Evolutionary conservation across 2,329 filamentous ascomycete genomes (phyloP).

Genomic region (Diplodia mutila): DNA sequence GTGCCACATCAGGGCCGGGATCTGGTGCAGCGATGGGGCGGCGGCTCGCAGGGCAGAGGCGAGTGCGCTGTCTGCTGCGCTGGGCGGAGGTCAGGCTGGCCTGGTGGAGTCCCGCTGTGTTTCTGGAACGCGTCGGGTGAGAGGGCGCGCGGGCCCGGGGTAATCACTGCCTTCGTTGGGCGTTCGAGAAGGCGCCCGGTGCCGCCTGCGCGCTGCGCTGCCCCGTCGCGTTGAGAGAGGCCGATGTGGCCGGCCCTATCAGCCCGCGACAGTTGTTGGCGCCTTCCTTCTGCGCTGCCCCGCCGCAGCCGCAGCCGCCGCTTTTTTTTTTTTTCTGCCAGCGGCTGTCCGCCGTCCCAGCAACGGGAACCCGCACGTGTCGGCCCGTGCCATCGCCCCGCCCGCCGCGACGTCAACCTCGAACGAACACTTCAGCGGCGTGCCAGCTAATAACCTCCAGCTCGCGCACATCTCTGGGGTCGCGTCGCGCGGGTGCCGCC

Average conservation of each 20-base stretch:
- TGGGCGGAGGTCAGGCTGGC: conserved; percentile 12
- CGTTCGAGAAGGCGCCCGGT: conserved; percentile 13
- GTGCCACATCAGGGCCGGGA: conserved; percentile 16
- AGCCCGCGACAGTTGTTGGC: conserved; percentile 10
- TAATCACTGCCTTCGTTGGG: conserved; percentile 11
- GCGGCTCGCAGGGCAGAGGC: background rate
- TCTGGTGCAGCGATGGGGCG: background rate
- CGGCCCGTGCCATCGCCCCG: conserved; percentile 16
- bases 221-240: background rate
- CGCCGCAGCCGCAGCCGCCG: background rate
- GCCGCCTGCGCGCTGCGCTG: background rate
- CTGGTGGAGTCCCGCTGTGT: conserved; percentile 10
- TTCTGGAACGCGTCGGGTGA: conserved; percentile 19
- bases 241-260: conserved; percentile 2
- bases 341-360: background rate
- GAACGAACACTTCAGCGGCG: background rate
- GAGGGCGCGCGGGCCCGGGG: conserved; percentile 12
- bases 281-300: background rate
- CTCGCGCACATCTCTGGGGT: background rate
- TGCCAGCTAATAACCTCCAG: background rate
- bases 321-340: background rate
- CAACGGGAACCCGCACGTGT: conserved; percentile 3
- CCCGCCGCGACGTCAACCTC: background rate
- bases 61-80: conserved; percentile 14
- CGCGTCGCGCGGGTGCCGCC: background rate